Base-by-base conservation (phyloP, 2,329 filamentous ascomycete species). In the Trichoderma koningii region DNA sequence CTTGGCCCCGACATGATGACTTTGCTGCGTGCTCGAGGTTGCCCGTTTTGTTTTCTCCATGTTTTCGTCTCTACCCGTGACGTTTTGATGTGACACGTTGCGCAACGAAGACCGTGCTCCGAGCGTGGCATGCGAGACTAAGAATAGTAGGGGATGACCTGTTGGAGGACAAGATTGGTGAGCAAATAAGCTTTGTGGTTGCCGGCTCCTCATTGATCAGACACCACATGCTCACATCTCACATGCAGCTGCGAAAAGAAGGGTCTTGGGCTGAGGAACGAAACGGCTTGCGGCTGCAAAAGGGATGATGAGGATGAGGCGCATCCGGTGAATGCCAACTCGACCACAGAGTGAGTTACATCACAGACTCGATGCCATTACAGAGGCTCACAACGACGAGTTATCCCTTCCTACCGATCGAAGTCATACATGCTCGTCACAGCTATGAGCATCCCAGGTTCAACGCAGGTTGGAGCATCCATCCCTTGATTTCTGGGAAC, bases 171-270 rank as follows among this genome's bases (percentile, higher is more conserved):
- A 28, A 44, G 57, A 61, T 52, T 61, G 45, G 57, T 61, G 57
- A 61, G 57, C 57, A 61, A 62, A 52, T 62, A 51, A 61, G 57
- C 57, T 51, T 52, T 51, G 21, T 19, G 28, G 50, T 9, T 44
- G 10, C 17, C 57, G 17, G 53, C 34, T 30, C 30, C 45, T 50
- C 57, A 44, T 61, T 19, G 47, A 61, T 21, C 47, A 52, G 17
- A 61, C 51, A 38, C 51, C 57, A 61, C 57, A 61, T 61, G 57
- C 38, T 26, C 47, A 51, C 28, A 61, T 61, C 57, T 61, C 57
- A 61, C 57, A 41, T 61, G 57, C 57, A 61, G 47, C 57, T 38
- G 5, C 15, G 30, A 41, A 21, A 48, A 38, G 34, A 38, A 48
- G 28, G 44, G 55, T 38, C 55, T 45, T 23, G 38, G 52, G 52